Percentiles rank a stretch among this genome's conserved stretches.
These are phyloP conservation scores for Rhinocladiella similis DNA, from an alignment of 2,329 filamentous ascomycete genomes.

Conservation along the genomic window DNA sequence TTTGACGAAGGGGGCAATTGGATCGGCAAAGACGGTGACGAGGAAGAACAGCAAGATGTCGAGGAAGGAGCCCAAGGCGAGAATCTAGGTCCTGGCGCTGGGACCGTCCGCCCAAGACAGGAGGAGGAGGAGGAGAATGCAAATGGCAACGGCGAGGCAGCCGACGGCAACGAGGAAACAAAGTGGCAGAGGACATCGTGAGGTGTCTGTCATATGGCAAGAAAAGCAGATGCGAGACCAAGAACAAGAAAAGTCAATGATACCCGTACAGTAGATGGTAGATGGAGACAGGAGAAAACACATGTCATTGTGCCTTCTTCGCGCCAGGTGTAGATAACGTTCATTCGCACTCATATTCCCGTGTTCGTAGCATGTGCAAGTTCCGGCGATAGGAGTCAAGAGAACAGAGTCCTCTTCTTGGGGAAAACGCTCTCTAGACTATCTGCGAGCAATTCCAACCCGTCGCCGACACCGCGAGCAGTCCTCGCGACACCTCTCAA, in stretches of 20 bases:
- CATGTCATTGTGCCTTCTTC: no score
- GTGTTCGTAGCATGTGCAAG: not conserved
- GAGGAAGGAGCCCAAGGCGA: conserved; percentile 61
- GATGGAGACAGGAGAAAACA: not conserved
- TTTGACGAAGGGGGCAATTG: conserved; percentile 81
- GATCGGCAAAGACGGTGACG: conserved; percentile 57
- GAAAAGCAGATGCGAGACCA: no score
- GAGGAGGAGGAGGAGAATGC: conserved; percentile 31
- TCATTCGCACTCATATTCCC: no score
- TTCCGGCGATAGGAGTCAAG: not conserved
- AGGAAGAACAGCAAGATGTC: conserved; percentile 49
- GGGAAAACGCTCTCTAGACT: conserved; percentile 18
- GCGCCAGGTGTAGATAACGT: no score
- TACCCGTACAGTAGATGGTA: no score
- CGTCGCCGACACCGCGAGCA: conserved; percentile 17
- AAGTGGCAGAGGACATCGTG: conserved; percentile 57
- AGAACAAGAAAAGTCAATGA: no score
- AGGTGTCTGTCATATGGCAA: conserved; percentile 10
- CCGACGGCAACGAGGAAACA: conserved; percentile 39
- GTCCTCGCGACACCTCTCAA: conserved; percentile 56
- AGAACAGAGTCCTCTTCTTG: not conserved
- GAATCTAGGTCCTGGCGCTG: conserved; percentile 40
- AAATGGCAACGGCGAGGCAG: conserved; percentile 31
- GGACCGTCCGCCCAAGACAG: conserved; percentile 39
- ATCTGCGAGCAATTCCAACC: conserved; percentile 25